Conservation (phyloP, 2,329 filamentous ascomycete species). For the Cadophora luteo-olivacea region DNA sequence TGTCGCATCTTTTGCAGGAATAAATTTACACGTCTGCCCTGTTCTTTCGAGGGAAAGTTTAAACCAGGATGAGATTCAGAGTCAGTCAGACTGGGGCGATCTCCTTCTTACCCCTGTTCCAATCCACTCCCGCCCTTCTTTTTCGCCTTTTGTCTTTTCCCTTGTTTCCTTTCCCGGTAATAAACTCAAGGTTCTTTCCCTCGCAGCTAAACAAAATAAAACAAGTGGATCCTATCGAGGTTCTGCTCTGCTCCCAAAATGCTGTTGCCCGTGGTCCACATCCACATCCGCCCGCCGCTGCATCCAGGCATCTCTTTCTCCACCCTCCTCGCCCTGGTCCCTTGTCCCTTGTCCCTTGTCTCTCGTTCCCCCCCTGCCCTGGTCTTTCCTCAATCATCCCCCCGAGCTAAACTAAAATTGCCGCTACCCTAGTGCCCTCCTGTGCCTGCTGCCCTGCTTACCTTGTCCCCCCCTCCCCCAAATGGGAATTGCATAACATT, state of each 20-base stretch:
- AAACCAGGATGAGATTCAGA: background rate
- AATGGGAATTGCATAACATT: constrained; percentile 15
- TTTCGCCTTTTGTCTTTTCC: background rate
- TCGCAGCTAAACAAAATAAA: too few relatives aligned
- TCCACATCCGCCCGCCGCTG: too few relatives aligned
- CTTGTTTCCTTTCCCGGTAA: too few relatives aligned
- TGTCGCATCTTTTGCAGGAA: background rate
- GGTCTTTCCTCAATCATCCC: background rate
- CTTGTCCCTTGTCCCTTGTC: background rate
- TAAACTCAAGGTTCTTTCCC: too few relatives aligned
- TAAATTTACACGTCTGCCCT: background rate
- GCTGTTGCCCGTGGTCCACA: too few relatives aligned
- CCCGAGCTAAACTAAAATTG: constrained; percentile 3
- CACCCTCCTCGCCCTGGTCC: background rate
- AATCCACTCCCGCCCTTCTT: background rate
- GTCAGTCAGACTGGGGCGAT: background rate
- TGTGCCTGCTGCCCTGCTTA: too few relatives aligned
- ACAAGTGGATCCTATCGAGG: too few relatives aligned
- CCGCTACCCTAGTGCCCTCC: constrained; percentile 3
- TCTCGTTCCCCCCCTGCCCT: background rate
- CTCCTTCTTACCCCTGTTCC: background rate
- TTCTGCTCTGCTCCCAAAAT: too few relatives aligned
- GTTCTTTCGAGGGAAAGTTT: background rate
- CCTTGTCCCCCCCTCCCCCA: background rate
- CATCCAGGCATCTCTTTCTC: too few relatives aligned